Conservation (phyloP, 495 filamentous ascomycete species). For the Aspergillus asperescens region DNA sequence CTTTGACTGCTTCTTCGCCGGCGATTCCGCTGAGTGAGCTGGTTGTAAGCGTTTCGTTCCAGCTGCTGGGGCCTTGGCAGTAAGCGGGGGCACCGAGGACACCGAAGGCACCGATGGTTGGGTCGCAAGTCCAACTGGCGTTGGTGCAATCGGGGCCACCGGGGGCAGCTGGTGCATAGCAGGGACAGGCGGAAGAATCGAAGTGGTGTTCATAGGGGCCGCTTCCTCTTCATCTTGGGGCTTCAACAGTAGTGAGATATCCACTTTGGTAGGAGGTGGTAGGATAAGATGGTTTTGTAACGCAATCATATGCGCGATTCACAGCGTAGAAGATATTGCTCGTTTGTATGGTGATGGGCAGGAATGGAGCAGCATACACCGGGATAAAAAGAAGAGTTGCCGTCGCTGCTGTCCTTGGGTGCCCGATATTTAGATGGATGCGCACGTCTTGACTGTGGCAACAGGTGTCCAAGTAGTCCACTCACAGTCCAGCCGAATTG, state of each 20-base stretch:
- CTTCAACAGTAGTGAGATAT: constrained; percentile 81
- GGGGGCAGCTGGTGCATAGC: constrained; percentile 40
- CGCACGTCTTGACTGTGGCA: constrained; percentile 5
- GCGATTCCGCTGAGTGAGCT: constrained; percentile 56
- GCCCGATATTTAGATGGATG: constrained; percentile 7
- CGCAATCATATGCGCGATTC: constrained; percentile 50
- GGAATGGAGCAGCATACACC: background rate
- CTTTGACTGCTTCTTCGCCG: constrained; percentile 92
- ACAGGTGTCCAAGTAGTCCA: constrained; percentile 6
- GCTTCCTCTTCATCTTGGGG: constrained; percentile 75
- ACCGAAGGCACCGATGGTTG: constrained; percentile 27
- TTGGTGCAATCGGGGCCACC: constrained; percentile 23
- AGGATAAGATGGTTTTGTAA: constrained; percentile 45
- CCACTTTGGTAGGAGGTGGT: constrained; percentile 65
- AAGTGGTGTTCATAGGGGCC: constrained; percentile 46
- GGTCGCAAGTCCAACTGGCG: constrained; percentile 25
- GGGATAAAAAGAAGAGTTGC: constrained; percentile 1
- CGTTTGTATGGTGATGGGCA: background rate
- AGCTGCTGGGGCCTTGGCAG: constrained; percentile 30
- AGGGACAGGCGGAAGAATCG: constrained; percentile 47
- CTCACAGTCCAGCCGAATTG: background rate
- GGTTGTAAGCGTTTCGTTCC: constrained; percentile 49
- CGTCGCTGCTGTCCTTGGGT: constrained; percentile 6
- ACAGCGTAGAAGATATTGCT: constrained; percentile 8
- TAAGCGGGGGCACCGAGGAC: constrained; percentile 26